These are phyloP conservation scores for Geotrichum bryndzae DNA, from an alignment of 1,139 yeast genomes.

Conservation along the genomic window DNA sequence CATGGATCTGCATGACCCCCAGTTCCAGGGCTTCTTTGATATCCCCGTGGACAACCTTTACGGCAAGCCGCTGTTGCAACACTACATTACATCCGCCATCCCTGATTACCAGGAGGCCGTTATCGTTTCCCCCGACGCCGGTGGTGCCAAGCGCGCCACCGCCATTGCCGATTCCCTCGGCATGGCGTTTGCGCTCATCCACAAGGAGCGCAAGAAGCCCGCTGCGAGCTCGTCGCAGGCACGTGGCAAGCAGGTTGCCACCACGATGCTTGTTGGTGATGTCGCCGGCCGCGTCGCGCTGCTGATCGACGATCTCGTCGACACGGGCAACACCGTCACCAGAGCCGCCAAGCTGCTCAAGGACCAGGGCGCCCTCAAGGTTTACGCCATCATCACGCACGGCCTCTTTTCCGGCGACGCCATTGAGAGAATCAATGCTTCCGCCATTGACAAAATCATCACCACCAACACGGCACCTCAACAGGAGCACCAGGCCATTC, in stretches of 20 bases:
- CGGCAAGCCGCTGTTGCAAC: constrained; percentile 76
- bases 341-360: constrained; percentile 87
- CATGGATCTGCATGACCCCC: constrained; percentile 96
- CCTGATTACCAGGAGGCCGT: constrained; percentile 75
- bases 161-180: constrained; percentile 87
- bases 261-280: constrained; percentile 92
- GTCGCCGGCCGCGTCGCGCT: constrained; percentile 80
- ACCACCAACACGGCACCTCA: constrained; percentile 96
- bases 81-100: constrained; percentile 66
- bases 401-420: constrained; percentile 94
- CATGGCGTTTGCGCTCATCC: constrained; percentile 88
- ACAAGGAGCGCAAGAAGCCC: constrained; percentile 78
- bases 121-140: constrained; percentile 92
- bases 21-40: constrained; percentile 88
- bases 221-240: constrained; percentile 8
- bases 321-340: constrained; percentile 86
- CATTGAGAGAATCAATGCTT: constrained; percentile 56
- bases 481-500: constrained; percentile 45
- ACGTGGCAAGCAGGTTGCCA: constrained; percentile 39
- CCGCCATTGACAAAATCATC: constrained; percentile 75
- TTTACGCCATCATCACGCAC: constrained; percentile 86
- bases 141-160: constrained; percentile 96
- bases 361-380: constrained; percentile 85
- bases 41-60: constrained; percentile 89
- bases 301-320: constrained; percentile 86